phyloP scores from a whole-genome alignment of 176 grass and related monocot genomes.

The Rhynchospora pubera region DNA sequence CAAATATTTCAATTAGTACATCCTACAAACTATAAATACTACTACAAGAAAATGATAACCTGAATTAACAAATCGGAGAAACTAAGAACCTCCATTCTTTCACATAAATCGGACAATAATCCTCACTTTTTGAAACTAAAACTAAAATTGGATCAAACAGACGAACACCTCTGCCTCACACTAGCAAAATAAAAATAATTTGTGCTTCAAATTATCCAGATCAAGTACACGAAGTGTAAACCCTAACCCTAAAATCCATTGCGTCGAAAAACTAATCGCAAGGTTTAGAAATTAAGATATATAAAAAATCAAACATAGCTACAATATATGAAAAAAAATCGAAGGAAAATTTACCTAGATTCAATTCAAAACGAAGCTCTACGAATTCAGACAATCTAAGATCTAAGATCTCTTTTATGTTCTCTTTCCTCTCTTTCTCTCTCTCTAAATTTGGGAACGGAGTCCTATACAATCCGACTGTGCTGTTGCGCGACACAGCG shows the following conservation, averaged over 20 bases:
- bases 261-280: neutral
- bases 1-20: neutral
- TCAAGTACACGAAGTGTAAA: neutral
- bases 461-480: too few relatives aligned
- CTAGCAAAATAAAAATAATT: neutral
- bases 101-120: neutral
- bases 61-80: neutral
- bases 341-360: neutral
- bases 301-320: neutral
- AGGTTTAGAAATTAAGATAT: neutral
- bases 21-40: neutral
- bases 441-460: constrained; percentile 15
- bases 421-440: neutral
- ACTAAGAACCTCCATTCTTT: neutral
- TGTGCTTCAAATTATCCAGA: neutral
- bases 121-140: neutral
- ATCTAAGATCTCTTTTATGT: neutral
- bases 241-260: neutral
- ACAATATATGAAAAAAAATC: neutral
- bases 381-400: neutral
- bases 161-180: neutral
- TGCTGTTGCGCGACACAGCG: too few relatives aligned
- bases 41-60: neutral
- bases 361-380: neutral
- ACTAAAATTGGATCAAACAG: neutral